Evolutionary conservation across 2,329 filamentous ascomycete species (phyloP), one percentile per base, ranked within the genome.

Genomic region (Raffaelea ambrosiae): DNA sequence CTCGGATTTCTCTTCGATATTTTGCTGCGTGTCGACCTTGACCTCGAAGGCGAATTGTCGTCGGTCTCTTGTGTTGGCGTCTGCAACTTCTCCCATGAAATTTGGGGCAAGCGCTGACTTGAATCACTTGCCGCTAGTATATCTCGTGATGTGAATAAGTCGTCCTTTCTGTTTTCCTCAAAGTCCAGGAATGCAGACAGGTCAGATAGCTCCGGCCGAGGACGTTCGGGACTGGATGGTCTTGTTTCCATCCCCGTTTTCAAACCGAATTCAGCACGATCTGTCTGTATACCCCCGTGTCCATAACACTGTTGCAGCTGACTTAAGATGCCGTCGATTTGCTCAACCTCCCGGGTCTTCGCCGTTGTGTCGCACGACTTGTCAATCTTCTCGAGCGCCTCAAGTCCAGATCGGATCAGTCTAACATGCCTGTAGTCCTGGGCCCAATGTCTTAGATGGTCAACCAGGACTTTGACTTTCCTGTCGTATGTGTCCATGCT

Each of bases 381-480:
- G 42, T 46, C 44, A 5, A 48, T 47, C 23, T 47, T 42, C 3
- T 40, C 44, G 2, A 53, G 40, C 40, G 40, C 53, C n/a, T 51
- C 44, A 2, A 54, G 49, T 18, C 46, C 47, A 4, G 43, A 19
- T 5, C 46, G 45, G 11, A 54, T 46, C n/a, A 36, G 38, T 1
- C 41, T 36, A 18, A 53, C 41, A 19, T 54, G 44, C 3, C 23
- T 22, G 21, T 48, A 44, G 9, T 53, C 53, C 16, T 50, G 41
- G 3, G 51, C 51, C 51, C 51, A 53, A 16, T 20, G n/a, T 8
- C 29, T 47, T 11, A 53, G n/a, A 23, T 46, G 43, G 11, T 50
- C 48, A 3, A 48, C 42, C 21, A 54, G 46, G 2, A 39, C 11
- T 8, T 36, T 21, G 1, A 48, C 35, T 10, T 50, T 50, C 9